Evolutionary conservation across 345 rosid species (phyloP), one percentile per base, ranked within the genome.

Genomic region (Citrus cavaleriei): DNA sequence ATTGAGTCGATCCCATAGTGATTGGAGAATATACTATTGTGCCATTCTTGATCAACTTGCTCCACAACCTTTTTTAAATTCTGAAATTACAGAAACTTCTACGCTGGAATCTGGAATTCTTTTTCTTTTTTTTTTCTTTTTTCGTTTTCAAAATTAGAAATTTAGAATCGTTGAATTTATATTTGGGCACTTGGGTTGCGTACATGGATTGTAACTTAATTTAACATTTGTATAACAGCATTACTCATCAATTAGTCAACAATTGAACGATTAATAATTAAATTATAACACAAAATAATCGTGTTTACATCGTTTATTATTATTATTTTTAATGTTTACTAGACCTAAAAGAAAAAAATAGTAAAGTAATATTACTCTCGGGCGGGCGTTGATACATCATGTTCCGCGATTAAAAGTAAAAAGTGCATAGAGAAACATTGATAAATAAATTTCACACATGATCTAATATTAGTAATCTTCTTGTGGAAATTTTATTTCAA

Each of bases 11-110:
- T 63, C 61, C 22, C 38, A 24, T 65, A 10, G 51, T 28, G 81
- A 78, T 42, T 75, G 69, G 54, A 27, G 86, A 83, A 86, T 83
- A 86, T 86, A 69, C 82, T 55, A 18, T 32, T 77, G 30, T 71
- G 3, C 75, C 72, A 42, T 74, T 59, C 65, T 13, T 54, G 30
- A 75, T 30, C 72, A 79, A 71, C 63, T 76, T 76, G 73, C 61
- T 61, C 59, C 24, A 21, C 2, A 2, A 28, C 49, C 51, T 22
- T 70, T 4, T 49, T 49, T n/a, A 63, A 71, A 49, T 67, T 79
- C 9, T 1, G 7, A 24, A 57, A 34, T 25, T 67, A 42, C 16
- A n/a, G 28, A 59, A n/a, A 61, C 49, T 73, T 73, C 24, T 40
- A 18, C 8, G 10, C 8, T 61, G 67, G 61, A 59, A 3, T 68